Base-by-base conservation (phyloP, 2,329 filamentous ascomycete species). In the Aspergillus sp. region DNA sequence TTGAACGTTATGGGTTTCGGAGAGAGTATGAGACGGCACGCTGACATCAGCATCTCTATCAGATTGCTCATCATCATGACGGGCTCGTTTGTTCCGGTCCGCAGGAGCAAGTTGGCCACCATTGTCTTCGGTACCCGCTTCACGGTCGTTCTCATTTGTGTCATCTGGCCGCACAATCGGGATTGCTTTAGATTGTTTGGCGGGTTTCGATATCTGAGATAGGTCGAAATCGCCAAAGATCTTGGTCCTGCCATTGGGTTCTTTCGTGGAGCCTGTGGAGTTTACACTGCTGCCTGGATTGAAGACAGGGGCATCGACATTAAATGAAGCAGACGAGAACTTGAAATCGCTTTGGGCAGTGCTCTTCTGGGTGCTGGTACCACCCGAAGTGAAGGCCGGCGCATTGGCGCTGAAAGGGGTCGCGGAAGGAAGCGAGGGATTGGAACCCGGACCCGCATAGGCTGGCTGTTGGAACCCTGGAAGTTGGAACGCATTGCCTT, bases 31-130 rank as follows among this genome's bases (percentile, higher is more conserved):
- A 24, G 33, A 55, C 22, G 67, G 64, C 35, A 61, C 61, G 6
- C 85, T 84, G 55, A 93, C 93, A 32, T 76, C 68, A 14, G 82
- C 80, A 15, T 89, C 77, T 30, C 80, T 74, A 47, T 93, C 79
- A 12, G 75, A 80, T 48, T 82, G 78, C 32, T 71, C 74, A 12
- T 69, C 73, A 28, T 61, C 69, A 37, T 75, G 77, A 44, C 78
- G 77, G 41, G 76, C 77, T 53, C 86, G 78, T 68, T 94, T 95
- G 50, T 78, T 67, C 25, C 85, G 77, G 14, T 75, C 76, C 37
- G 80, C 68, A 41, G 82, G 75, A n/a, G 67, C 69, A 13, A 72
- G 58, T 15, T 77, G 74, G 11, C 78, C 78, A 40, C 79, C 69
- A 3, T 72, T 67, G 39, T 77, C 74, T 36, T 81, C 70, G 7